Base-by-base conservation (phyloP, 2,329 filamentous ascomycete species). In the Fusarium tupiense region DNA sequence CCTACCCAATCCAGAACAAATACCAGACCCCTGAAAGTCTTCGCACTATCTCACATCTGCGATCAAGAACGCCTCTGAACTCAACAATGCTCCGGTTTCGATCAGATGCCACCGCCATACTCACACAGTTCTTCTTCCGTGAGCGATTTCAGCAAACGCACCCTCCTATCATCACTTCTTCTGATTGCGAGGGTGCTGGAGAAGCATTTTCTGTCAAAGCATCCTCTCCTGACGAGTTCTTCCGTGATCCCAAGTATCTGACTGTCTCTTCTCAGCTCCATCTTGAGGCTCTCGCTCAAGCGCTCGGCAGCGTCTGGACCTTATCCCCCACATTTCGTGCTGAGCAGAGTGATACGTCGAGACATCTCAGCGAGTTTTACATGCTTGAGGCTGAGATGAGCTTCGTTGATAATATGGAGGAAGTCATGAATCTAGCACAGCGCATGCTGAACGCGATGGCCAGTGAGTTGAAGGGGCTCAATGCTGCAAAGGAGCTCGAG, bases 291-390 rank as follows among this genome's bases (percentile, higher is more conserved):
- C 89, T 98, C 65, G 92, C 95, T 0, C 95, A 97, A 78, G 92
- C 95, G 26, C 88, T 98, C 37, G 94, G 94, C 44, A 94, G 93
- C 77, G 96, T 98, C 13, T 99, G 96, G 95, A 93, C 95, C 3
- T 85, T 99, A 17, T 96, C 95, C 9, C 96, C 96, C 6, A 97
- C 95, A 0, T 99, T 99, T 80, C 91, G 96, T 43, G 96, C 96
- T 8, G 96, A 98, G 82, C 92, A 91, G 80, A 98, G 95, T 83
- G 95, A 98, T 80, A 98, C 96, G 0, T 92, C 95, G 11, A 91
- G 96, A 35, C 96, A 99, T 83, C 86, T 99, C 70, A 98, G 94
- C 85, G 96, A 99, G 80, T 98, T 99, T 79, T 98, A 98, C 84
- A 98, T 99, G 96, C 89, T 99, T 6, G 96, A 99, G 83, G 95